These are phyloP conservation scores for Lactarius hatsudake DNA, from an alignment of 768 basidiomycete species.

Conservation along the genomic window DNA sequence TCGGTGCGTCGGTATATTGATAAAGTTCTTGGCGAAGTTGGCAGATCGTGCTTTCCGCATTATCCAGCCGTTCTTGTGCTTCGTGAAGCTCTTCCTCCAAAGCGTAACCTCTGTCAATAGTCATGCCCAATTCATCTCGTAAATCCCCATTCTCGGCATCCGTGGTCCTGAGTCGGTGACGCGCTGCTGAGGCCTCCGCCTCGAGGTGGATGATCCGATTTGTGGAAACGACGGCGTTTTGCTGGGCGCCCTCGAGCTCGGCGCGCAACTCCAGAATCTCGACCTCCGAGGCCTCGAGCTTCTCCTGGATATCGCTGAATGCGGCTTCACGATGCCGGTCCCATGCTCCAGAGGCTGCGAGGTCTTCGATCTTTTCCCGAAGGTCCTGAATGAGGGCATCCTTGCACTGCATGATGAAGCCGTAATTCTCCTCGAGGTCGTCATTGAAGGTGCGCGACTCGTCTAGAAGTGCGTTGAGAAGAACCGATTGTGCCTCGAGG, in stretches of 20 bases:
- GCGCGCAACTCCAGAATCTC: slow-evolving; percentile 26
- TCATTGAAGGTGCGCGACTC: slow-evolving; percentile 23
- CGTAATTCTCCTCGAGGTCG: slow-evolving; percentile 24
- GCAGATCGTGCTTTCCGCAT: slow-evolving; percentile 7
- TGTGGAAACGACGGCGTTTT: slow-evolving; percentile 24
- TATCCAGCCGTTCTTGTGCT: slow-evolving; percentile 12
- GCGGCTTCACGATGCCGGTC: slow-evolving; percentile 13
- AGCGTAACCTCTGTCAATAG: slow-evolving; percentile 11
- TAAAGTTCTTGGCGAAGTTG: slow-evolving; percentile 23
- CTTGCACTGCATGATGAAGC: slow-evolving; percentile 22
- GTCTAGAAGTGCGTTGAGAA: slow-evolving; percentile 20
- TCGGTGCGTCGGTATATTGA: not conserved
- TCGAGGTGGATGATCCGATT: slow-evolving; percentile 29
- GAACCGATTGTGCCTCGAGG: slow-evolving; percentile 17
- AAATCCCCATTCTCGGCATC: slow-evolving; percentile 21
- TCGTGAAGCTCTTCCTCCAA: slow-evolving; percentile 22
- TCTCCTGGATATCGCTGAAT: slow-evolving; percentile 21
- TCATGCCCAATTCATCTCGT: slow-evolving; percentile 14
- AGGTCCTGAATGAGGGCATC: slow-evolving; percentile 27
- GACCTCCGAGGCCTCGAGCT: slow-evolving; percentile 21
- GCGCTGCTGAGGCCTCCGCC: slow-evolving; percentile 14
- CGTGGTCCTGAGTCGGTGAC: slow-evolving; percentile 11
- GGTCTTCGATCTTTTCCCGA: slow-evolving; percentile 16
- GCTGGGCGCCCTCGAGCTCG: slow-evolving; percentile 25
- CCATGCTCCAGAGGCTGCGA: slow-evolving; percentile 6